Evolutionary conservation across 768 basidiomycete species (phyloP).

Genomic region (Tylopilus sp.): DNA sequence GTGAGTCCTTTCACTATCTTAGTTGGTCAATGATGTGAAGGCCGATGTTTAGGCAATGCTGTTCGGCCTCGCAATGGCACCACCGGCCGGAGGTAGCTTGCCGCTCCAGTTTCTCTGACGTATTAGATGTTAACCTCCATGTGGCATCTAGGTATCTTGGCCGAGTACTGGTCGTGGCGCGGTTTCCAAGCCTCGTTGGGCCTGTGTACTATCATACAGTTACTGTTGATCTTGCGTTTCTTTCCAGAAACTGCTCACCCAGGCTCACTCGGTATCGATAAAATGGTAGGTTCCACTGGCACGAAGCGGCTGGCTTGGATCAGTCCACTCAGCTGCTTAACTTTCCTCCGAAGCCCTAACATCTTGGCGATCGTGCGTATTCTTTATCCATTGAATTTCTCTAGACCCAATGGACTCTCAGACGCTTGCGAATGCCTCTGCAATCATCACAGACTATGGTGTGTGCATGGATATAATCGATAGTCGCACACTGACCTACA

Average conservation of each 20-base stretch:
- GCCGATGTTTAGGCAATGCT: slow-evolving; percentile 38
- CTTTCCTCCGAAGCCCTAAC: slow-evolving; percentile 57
- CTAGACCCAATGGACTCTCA: slow-evolving; percentile 15
- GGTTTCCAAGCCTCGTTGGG: slow-evolving; percentile 74
- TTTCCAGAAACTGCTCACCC: slow-evolving; percentile 71
- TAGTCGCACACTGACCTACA: background rate
- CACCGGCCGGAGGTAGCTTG: slow-evolving; percentile 48
- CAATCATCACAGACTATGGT: slow-evolving; percentile 29
- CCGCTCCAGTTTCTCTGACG: background rate
- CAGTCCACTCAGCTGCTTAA: slow-evolving; percentile 55
- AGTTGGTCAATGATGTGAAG: background rate
- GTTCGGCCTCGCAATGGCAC: slow-evolving; percentile 60
- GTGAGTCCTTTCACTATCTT: slow-evolving; percentile 38
- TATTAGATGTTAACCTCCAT: background rate
- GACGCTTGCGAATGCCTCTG: slow-evolving; percentile 40
- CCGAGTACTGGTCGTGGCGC: slow-evolving; percentile 60
- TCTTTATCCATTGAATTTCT: background rate
- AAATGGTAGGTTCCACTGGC: slow-evolving; percentile 26
- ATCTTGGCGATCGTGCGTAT: slow-evolving; percentile 49
- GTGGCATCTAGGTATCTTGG: slow-evolving; percentile 37
- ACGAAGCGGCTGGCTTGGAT: slow-evolving; percentile 40
- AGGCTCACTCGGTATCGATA: slow-evolving; percentile 51
- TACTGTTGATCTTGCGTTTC: slow-evolving; percentile 39
- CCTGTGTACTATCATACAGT: slow-evolving; percentile 36
- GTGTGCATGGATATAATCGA: slow-evolving; percentile 23